phyloP scores from a whole-genome alignment of 129 eudicot species.

The Oenanthe sinensis region DNA sequence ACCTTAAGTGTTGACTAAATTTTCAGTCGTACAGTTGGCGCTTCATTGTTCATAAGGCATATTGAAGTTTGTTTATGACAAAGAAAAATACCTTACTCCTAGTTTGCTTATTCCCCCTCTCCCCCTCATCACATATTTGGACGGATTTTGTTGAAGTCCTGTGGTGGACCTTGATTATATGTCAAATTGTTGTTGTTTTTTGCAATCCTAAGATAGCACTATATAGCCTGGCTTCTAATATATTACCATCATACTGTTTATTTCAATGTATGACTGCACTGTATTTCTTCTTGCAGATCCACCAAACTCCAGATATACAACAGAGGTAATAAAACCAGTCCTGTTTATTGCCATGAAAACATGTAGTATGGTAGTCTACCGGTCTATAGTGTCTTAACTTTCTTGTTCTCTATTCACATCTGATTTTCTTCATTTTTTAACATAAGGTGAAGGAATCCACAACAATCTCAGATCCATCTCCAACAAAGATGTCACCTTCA shows the following conservation, averaged over 20 bases:
- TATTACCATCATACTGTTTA: neutral
- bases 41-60: neutral
- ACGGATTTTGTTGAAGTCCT: neutral
- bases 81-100: neutral
- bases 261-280: slow-evolving; percentile 12
- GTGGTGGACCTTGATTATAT: neutral
- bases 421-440: neutral
- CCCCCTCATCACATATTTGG: neutral
- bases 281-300: slow-evolving; percentile 35
- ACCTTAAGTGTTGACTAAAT: neutral
- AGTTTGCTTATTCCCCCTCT: neutral
- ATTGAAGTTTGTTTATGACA: neutral
- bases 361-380: slow-evolving; percentile 5
- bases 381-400: neutral
- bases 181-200: neutral
- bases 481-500: slow-evolving; percentile 56
- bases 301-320: slow-evolving; percentile 30
- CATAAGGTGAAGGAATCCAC: slow-evolving; percentile 46
- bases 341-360: neutral
- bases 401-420: slow-evolving; percentile 1
- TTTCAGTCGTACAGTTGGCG: neutral
- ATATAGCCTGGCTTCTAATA: neutral
- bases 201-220: neutral
- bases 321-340: slow-evolving; percentile 27
- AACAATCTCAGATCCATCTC: slow-evolving; percentile 47